Evolutionary conservation across 345 rosid species (phyloP), one percentile per base, ranked within the genome.

Genomic region (Tarenaya hassleriana): DNA sequence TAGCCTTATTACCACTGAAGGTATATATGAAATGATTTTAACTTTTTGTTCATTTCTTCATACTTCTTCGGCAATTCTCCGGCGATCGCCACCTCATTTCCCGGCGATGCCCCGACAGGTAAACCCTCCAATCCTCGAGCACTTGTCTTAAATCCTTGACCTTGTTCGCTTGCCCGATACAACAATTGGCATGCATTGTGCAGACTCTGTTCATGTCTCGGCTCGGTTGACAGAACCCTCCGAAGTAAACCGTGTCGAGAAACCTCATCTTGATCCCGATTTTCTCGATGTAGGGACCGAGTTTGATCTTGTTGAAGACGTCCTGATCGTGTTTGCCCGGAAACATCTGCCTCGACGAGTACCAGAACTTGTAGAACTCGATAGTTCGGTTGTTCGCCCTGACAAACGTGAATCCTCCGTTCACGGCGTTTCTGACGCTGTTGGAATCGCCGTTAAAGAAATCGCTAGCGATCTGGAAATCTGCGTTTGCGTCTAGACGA

Each of bases 181-280:
- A 88, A 51, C 96, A 88, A 66, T 88, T 86, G n/a, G 89, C 94
- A 57, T 87, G 96, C 90, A 87, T 77, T 1, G 85, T 77, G 47
- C 88, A 83, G 7, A 74, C 81, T 12, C 56, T 13, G 51, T 64
- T 73, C 33, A 83, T 58, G 35, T 86, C 81, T 59, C 31, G 59
- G 56, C 77, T 55, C 0, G 52, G 61, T 62, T 83, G 70, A 53
- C 95, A 86, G 41, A 86, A 80, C 19, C 87, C 87, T 14, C 83
- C 84, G 27, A 80, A 71, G 21, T 68, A 69, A 5, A 45, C 70
- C 6, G 92, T 72, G 40, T 77, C 78, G 0, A 86, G 51, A 42
- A 81, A 86, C 57, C 67, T 73, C 52, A 86, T 72, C 38, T 41
- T 44, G 10, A 86, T 42, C 10, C 77, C 71, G 10, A 77, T 48